phyloP scores from a whole-genome alignment of 2,329 filamentous ascomycete species.

The Colletotrichum abscissum region DNA sequence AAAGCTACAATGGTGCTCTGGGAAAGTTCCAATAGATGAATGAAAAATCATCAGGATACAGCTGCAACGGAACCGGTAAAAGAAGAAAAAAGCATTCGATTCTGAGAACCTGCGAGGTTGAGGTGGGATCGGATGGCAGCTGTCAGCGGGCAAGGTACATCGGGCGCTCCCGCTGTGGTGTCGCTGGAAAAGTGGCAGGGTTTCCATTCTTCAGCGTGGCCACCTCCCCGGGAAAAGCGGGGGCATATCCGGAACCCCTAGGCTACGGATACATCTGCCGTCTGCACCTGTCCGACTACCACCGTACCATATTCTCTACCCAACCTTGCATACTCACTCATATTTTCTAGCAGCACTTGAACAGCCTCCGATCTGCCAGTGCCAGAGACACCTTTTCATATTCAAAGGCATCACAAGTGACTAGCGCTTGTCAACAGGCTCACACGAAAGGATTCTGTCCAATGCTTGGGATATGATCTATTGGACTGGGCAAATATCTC shows the following conservation, averaged over 20 bases:
- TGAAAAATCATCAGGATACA: neutral
- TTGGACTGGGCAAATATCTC: neutral
- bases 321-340: neutral
- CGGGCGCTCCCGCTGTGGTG: neutral
- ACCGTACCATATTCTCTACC: neutral
- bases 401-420: neutral
- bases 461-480: neutral
- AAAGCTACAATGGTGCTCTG: neutral
- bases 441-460: neutral
- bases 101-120: no score
- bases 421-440: neutral
- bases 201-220: conserved; percentile 25
- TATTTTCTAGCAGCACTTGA: neutral
- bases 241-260: neutral
- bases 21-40: neutral
- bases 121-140: conserved; percentile 6
- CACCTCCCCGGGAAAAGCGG: neutral
- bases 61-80: no score
- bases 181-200: conserved; percentile 11
- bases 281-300: neutral
- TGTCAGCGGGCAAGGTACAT: conserved; percentile 5
- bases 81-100: no score
- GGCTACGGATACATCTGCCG: neutral
- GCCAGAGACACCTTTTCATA: neutral
- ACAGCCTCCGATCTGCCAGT: neutral